Evolutionary conservation across 768 basidiomycete genomes (phyloP), one percentile per base, ranked within the genome.

Genomic region (Russula ochroleuca): DNA sequence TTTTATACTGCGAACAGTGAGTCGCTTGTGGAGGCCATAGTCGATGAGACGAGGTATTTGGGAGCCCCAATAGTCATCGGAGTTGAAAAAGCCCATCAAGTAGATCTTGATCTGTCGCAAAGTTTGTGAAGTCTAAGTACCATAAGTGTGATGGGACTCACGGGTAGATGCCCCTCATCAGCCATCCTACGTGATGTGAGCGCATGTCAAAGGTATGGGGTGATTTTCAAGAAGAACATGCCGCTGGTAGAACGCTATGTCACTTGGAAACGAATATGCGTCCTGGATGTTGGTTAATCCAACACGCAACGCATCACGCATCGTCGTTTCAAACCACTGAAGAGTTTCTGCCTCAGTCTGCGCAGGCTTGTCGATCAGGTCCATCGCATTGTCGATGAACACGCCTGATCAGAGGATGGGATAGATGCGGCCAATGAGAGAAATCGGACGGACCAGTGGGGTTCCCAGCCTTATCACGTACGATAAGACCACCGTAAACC

Each of bases 271-370:
- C 0, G 82, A 79, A 48, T 72, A 79, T 0, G 95, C 95, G 70
- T 98, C 94, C 62, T 97, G 94, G 21, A 98, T 85, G 13, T 83
- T 86, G 0, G 93, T 95, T 60, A 98, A 73, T 1, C 96, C 96
- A 60, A 84, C 82, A 2, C 81, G 78, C n/a, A 94, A 76, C 0
- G 88, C 92, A 68, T 92, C 85, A 31, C 75, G 73, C 48, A 88
- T 78, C 0, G 92, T 80, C 14, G 78, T 76, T n/a, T 84, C 75
- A 61, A 90, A 87, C 70, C 82, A 90, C n/a, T 79, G 74, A 66
- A 80, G 76, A 69, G 86, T 81, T 57, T 84, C 78, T 1, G 63
- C 64, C 31, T 85, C 78, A 0, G 83, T 81, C 79, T 85, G 85
- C 1, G 79, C 70, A 0, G 93, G 94, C 13, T 77, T 75, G 2